These are phyloP conservation scores for Aspergillus proliferans DNA, from an alignment of 2,329 filamentous ascomycete genomes.

Conservation along the genomic window DNA sequence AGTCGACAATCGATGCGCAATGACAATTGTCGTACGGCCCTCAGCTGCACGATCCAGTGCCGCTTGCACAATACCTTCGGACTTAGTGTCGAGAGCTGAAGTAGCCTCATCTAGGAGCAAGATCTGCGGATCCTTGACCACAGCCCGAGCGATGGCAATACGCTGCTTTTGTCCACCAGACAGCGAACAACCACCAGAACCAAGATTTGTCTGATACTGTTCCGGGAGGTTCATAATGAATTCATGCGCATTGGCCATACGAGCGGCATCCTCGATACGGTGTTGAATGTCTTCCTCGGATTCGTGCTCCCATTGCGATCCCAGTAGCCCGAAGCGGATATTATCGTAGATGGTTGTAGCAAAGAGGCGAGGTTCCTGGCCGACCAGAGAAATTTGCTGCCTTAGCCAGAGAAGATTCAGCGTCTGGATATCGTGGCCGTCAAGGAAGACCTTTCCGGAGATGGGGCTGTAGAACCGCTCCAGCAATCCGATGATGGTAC, in stretches of 20 bases:
- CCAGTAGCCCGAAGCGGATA: conserved; percentile 81
- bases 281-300: conserved; percentile 62
- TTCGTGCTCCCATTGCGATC: conserved; percentile 66
- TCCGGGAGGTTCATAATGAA: conserved; percentile 79
- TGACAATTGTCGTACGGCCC: conserved; percentile 89
- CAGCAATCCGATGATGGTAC: conserved; percentile 85
- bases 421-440: conserved; percentile 72
- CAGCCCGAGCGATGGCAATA: conserved; percentile 85
- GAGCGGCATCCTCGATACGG: conserved; percentile 72
- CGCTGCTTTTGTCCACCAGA: conserved; percentile 96
- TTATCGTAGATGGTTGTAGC: conserved; percentile 83
- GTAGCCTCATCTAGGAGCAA: conserved; percentile 93
- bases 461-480: conserved; percentile 96
- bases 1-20: conserved; percentile 90
- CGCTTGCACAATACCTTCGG: conserved; percentile 88
- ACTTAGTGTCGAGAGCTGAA: conserved; percentile 86
- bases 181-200: conserved; percentile 84
- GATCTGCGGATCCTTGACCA: conserved; percentile 90
- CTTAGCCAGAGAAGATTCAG: conserved; percentile 87
- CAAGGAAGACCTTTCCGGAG: conserved; percentile 68
- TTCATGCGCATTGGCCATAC: conserved; percentile 88
- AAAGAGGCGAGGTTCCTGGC: conserved; percentile 88
- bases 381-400: conserved; percentile 85
- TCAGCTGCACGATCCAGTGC: conserved; percentile 82
- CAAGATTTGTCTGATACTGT: conserved; percentile 87